Evolutionary conservation across 2,329 filamentous ascomycete genomes (phyloP).

Genomic region (Cryoendolithus antarcticus): DNA sequence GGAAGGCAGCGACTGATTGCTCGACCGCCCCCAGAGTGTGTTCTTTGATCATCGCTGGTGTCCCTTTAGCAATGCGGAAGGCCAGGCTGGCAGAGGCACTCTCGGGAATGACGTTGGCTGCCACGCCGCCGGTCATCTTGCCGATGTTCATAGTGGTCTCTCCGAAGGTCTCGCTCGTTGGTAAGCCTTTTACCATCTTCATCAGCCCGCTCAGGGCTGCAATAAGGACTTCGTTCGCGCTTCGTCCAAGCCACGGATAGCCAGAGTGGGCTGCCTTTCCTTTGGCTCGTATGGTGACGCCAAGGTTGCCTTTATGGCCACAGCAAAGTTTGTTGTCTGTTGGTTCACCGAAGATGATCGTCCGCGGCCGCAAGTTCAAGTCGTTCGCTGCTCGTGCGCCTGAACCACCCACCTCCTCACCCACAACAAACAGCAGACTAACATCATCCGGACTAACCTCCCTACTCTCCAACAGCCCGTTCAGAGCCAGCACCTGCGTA

Average conservation of each 20-base stretch:
- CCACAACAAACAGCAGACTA: constrained; percentile 54
- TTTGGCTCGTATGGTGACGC: too few relatives aligned
- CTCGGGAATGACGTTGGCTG: constrained; percentile 76
- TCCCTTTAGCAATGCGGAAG: constrained; percentile 65
- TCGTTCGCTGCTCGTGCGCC: constrained; percentile 57
- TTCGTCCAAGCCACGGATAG: constrained; percentile 81
- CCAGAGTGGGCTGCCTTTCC: constrained; percentile 80
- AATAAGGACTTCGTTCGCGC: constrained; percentile 70
- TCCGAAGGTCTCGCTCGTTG: constrained; percentile 65
- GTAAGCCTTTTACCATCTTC: constrained; percentile 51
- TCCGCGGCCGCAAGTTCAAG: constrained; percentile 37
- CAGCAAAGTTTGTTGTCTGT: constrained; percentile 79
- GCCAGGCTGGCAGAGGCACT: constrained; percentile 55
- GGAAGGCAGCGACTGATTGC: too few relatives aligned
- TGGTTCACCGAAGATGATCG: constrained; percentile 84
- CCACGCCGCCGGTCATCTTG: constrained; percentile 64
- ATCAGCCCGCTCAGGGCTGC: constrained; percentile 57
- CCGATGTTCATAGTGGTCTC: constrained; percentile 86
- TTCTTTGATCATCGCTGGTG: too few relatives aligned
- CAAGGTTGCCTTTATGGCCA: constrained; percentile 79
- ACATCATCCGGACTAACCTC: constrained; percentile 32
- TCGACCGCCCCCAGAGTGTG: too few relatives aligned
- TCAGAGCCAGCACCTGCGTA: constrained; percentile 58
- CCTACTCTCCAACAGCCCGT: constrained; percentile 34
- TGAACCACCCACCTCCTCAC: constrained; percentile 68